Evolutionary conservation across 305 asterid species (phyloP), one percentile per base, ranked within the genome.

Genomic region (Nicotiana rustica): DNA sequence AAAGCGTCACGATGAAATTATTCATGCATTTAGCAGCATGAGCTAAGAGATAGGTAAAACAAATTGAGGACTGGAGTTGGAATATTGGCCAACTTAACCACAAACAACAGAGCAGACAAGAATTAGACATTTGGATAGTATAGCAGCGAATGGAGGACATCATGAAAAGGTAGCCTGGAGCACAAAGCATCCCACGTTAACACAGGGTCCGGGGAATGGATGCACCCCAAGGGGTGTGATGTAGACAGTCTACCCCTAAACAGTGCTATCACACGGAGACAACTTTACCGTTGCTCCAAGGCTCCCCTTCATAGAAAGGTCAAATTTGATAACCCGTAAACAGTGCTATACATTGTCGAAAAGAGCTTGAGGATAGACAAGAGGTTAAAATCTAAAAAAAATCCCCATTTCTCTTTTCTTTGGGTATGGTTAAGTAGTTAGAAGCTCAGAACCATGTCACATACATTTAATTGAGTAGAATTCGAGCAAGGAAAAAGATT

Each of bases 1-100:
- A 71, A 79, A 65, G 44, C 64, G 44, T 70, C 67, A 66, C 19
- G 38, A 44, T 14, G 80, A 75, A 19, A 25, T 21, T 15, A n/a
- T 57, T 17, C 10, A 17, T n/a, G n/a, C 18, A 57, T 57, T 49
- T 15, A 57, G 25, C 21, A n/a, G 21, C 21, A 15, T 57, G 21
- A 57, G 4, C 64, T 52, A 57, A 15, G 18, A 17, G 64, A 57
- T 17, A 59, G 10, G 10, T 59, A 59, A n/a, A 59, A n/a, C 25
- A n/a, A 56, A n/a, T 17, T 59, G 64, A 59, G 3, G 25, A 59
- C 10, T 59, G 25, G 64, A 59, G 25, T n/a, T 59, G 25, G 64
- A 52, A 5, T 17, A 17, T 15, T 59, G 64, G 64, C 8, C 25
- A 59, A n/a, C 10, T 59, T n/a, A 18, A 7, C 61, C 61, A 56